A percentile compares a stretch with the other conserved stretches of the same genome.
Evolutionary conservation across 2,329 filamentous ascomycete genomes (phyloP).

Genomic region (Lecanicillium sp.): DNA sequence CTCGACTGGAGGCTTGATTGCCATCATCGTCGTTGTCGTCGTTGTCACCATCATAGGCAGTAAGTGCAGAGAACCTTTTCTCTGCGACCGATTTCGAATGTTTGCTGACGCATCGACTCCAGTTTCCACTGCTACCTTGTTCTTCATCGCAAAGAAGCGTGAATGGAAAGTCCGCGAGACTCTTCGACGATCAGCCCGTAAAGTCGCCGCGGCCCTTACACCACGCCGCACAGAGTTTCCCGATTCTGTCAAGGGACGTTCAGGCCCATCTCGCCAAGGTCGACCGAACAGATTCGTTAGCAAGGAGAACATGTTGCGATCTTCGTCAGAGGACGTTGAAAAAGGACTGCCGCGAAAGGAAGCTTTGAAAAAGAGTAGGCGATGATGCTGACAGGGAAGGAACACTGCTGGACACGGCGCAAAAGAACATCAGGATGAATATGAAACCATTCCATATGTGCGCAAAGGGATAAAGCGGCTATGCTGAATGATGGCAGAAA

Average conservation of each 20-base stretch:
- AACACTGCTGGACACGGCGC: too few relatives aligned
- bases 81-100: not conserved
- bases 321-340: constrained; percentile 48
- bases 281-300: constrained; percentile 42
- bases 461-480: too few relatives aligned
- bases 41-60: constrained; percentile 60
- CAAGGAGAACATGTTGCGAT: constrained; percentile 49
- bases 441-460: too few relatives aligned
- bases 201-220: constrained; percentile 53
- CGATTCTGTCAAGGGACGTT: constrained; percentile 42
- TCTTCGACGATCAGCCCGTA: constrained; percentile 58
- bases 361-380: constrained; percentile 24
- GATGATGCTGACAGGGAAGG: too few relatives aligned
- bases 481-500: not conserved
- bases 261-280: constrained; percentile 19
- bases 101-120: constrained; percentile 12
- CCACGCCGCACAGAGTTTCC: constrained; percentile 54
- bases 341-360: constrained; percentile 40
- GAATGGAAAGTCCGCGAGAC: constrained; percentile 74
- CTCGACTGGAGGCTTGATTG: constrained; percentile 61
- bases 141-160: constrained; percentile 74
- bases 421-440: too few relatives aligned
- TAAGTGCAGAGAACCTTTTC: constrained; percentile 26
- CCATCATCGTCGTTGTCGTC: constrained; percentile 66
- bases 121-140: constrained; percentile 61